Evolutionary conservation across 805 yeast species (phyloP), one percentile per base, ranked within the genome.

Genomic region (Barnettozyma botsteinii): DNA sequence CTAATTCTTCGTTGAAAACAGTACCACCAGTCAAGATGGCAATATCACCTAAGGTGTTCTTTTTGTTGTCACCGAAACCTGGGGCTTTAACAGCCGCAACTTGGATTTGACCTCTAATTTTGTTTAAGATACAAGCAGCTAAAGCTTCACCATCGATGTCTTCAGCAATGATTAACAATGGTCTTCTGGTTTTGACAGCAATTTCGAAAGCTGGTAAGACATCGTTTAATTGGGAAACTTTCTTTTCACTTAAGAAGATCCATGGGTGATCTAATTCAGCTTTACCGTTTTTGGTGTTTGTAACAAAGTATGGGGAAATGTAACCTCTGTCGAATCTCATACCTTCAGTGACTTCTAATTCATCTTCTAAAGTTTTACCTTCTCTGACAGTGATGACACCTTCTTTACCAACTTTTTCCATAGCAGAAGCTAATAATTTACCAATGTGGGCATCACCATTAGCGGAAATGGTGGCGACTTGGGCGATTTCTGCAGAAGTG

Each of bases 361-460:
- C 96, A 65, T 91, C 98, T 67, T 88, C 96, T 59, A 91, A 73
- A 55, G 98, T 93, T 75, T 87, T 88, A 60, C 98, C 98, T 69
- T 91, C 97, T 73, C 82, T 89, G 60, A 91, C 95, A 55, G 98
- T 91, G 66, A 91, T 93, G 47, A 93, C 98, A 77, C 98, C 98
- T 68, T 91, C 98, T 71, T 93, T 93, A 60, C 98, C 98, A 47
- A 91, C 98, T 69, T 93, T 91, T 72, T 89, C 98, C 98, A 91
- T 93, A 55, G 98, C 98, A 42, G 83, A 79, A 44, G 98, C 97
- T 61, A 91, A 73, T 54, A 93, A 70, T 65, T 79, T 73, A 65
- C 98, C 98, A 53, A 91, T 88, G 73, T 91, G 97, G 31, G 75
- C 60, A 62, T 91, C 98, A 55, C 98, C 98, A 66, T 91, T 91